Conservation (phyloP, 805 yeast species). For the Kodamaea hsintzibuensis region DNA sequence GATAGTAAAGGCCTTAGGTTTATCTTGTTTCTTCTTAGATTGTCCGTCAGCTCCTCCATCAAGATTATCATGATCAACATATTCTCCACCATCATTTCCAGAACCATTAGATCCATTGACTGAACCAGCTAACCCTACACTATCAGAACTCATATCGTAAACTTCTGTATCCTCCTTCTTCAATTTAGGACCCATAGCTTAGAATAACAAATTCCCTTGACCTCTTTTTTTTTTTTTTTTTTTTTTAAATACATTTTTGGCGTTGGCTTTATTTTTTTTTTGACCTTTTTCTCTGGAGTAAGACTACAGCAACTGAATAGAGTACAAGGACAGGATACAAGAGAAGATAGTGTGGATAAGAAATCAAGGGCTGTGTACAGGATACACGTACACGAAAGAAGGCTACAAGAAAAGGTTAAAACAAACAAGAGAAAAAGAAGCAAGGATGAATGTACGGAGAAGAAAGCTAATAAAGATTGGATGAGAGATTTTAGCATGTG, state of each 20-base stretch:
- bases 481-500: neutral
- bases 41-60: neutral
- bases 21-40: constrained; percentile 17
- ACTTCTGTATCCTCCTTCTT: neutral
- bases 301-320: neutral
- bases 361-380: too few relatives aligned
- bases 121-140: neutral
- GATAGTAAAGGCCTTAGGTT: constrained; percentile 46
- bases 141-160: neutral
- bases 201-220: neutral
- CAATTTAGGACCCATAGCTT: neutral
- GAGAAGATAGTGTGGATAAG: neutral
- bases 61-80: neutral
- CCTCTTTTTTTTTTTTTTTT: neutral
- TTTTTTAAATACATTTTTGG: neutral
- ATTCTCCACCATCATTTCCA: neutral
- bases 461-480: neutral
- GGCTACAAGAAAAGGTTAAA: neutral
- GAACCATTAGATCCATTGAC: neutral
- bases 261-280: neutral
- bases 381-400: too few relatives aligned
- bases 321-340: neutral
- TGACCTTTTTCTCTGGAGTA: neutral
- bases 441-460: too few relatives aligned
- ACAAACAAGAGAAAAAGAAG: neutral